Base-by-base conservation (phyloP, 2,329 filamentous ascomycete genomes). In the Paraphoma sp. region DNA sequence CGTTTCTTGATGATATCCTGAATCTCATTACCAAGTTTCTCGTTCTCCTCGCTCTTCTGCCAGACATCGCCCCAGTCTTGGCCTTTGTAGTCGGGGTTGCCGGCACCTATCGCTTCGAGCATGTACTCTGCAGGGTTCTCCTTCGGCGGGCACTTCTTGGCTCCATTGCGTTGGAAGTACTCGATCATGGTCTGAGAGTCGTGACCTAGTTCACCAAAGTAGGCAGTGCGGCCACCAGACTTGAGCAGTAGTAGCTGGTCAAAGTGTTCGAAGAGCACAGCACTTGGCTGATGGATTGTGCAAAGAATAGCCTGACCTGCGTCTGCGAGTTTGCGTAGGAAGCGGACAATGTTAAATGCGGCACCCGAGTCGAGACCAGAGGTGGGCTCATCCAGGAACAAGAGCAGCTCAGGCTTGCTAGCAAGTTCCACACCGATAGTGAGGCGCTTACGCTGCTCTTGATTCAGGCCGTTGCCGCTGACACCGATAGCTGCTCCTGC, bases 361-460 rank as follows among this genome's bases (percentile, higher is more conserved):
- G 88, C 87, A 52, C 89, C 84, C 2, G 87, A 88, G 62, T 92
- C 89, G 0, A 92, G 67, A 4, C 90, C 90, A 1, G 87, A 90
- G 0, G 90, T 93, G 0, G 90, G 90, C 75, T 93, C 90, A 62
- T 93, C 90, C 18, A 93, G 79, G 80, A 93, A 93, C 41, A 93
- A 83, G 1, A 93, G 81, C 6, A 93, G 79, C 64, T 91, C 85
- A 0, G 90, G 90, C 76, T 91, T 86, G 2, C 83, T 83, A 9
- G 84, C 84, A 44, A 87, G 76, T 63, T 87, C 85, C 14, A 87
- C 84, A 38, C 84, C 85, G 45, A 87, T 87, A 0, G 85, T 89
- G 9, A 90, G 83, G 46, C 87, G 81, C 69, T 91, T 90, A 5
- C 88, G 81, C 65, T 90, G 87, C 68, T 90, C 88, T 8, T 88